phyloP scores from a whole-genome alignment of 169 alveolate species.

The Theileria parva region DNA sequence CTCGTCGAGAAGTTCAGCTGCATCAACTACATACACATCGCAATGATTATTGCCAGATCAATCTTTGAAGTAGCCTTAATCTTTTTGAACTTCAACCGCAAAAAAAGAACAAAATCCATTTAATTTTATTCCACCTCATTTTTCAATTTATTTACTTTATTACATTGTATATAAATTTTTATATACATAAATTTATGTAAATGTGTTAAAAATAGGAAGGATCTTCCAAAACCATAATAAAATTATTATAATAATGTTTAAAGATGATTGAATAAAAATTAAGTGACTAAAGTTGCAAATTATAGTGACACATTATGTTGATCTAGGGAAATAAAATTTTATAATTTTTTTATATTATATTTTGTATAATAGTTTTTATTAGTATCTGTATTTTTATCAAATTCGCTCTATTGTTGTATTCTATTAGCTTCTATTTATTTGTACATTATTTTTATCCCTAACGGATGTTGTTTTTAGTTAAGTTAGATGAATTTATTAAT shows the following conservation, averaged over 20 bases:
- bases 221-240: not conserved
- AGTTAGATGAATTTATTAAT: not conserved
- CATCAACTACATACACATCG: conserved; percentile 15
- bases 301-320: not conserved
- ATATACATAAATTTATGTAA: no score
- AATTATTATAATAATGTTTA: no score
- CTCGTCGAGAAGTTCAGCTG: conserved; percentile 25
- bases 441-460: not conserved
- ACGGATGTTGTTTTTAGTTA: not conserved
- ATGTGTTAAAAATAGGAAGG: not conserved
- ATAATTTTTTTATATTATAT: no score
- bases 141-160: not conserved
- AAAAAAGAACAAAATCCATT: conserved; percentile 17
- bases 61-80: conserved; percentile 2
- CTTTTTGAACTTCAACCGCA: conserved; percentile 5
- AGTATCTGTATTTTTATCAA: not conserved
- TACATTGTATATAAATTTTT: not conserved
- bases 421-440: no score
- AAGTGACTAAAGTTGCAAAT: not conserved
- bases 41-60: conserved; percentile 19
- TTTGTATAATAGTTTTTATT: no score
- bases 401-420: not conserved
- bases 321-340: not conserved
- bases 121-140: not conserved
- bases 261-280: not conserved